Conservation (phyloP, 306 rosid species). For the Dryas alaskensis region DNA sequence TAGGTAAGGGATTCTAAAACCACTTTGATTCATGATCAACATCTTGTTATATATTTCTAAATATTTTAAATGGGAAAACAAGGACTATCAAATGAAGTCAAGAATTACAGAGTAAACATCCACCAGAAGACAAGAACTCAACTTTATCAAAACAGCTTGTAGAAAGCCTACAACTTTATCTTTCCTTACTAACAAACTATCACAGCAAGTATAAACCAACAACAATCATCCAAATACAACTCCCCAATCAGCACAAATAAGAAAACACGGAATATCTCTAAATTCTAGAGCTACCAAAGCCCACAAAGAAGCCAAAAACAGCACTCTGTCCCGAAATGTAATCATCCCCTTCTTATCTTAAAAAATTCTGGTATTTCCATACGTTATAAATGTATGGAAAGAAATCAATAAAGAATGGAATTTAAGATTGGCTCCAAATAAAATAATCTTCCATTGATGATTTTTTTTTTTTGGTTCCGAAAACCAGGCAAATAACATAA, state of each 20-base stretch:
- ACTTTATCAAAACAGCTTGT: background rate
- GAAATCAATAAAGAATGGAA: too few species aligned
- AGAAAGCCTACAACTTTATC: too few species aligned
- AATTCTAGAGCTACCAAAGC: background rate
- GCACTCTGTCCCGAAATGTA: background rate
- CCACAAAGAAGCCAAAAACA: background rate
- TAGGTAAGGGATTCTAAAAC: background rate
- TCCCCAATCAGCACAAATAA: background rate
- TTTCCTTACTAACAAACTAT: background rate
- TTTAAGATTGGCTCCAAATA: too few species aligned
- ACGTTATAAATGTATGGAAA: background rate
- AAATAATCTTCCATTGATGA: background rate
- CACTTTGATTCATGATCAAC: slow-evolving; percentile 2
- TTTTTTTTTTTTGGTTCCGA: background rate
- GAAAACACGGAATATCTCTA: background rate
- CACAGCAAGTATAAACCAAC: background rate
- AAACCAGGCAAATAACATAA: background rate
- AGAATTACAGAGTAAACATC: background rate
- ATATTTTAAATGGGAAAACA: background rate
- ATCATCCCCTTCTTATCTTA: background rate
- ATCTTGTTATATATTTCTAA: background rate
- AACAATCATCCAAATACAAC: background rate
- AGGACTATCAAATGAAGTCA: background rate
- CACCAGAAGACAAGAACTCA: background rate
- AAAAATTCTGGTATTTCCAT: background rate